A percentile compares a stretch with the other conserved stretches of the same genome.
Conservation (phyloP, 345 rosid genomes). For the Euphorbia peplus region DNA sequence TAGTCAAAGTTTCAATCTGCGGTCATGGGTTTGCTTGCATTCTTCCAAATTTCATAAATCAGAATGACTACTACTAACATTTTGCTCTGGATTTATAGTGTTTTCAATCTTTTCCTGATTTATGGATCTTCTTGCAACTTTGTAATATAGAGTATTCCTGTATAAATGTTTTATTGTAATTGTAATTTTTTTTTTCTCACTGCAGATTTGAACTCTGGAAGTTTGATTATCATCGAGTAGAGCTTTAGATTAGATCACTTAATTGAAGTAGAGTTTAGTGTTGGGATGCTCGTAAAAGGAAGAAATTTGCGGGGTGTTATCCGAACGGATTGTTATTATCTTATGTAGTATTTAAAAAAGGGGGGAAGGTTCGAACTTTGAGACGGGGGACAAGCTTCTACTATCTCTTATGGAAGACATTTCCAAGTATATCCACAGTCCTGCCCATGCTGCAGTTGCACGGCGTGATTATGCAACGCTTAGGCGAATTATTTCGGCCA, state of each 20-base stretch:
- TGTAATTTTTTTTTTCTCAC: slow-evolving; percentile 3
- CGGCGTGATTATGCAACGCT: slow-evolving; percentile 70
- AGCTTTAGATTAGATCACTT: slow-evolving; percentile 22
- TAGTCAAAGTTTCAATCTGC: too few relatives aligned
- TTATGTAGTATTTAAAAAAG: slow-evolving; percentile 21
- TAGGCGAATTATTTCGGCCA: slow-evolving; percentile 47
- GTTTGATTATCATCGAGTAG: slow-evolving; percentile 28
- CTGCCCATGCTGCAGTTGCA: slow-evolving; percentile 82
- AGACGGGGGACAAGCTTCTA: neutral
- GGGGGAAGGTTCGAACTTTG: slow-evolving; percentile 29
- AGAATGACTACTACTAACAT: too few relatives aligned
- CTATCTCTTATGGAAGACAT: slow-evolving; percentile 91
- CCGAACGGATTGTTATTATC: slow-evolving; percentile 12
- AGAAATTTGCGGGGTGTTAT: slow-evolving; percentile 14
- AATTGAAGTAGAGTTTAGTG: slow-evolving; percentile 18
- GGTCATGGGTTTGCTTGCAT: too few relatives aligned
- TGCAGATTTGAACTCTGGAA: slow-evolving; percentile 40
- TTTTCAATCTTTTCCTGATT: too few relatives aligned
- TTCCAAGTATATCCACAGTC: slow-evolving; percentile 74
- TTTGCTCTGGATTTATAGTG: too few relatives aligned
- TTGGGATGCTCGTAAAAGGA: slow-evolving; percentile 12
- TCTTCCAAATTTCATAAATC: too few relatives aligned
- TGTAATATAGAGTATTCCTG: too few relatives aligned
- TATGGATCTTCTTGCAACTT: too few relatives aligned
- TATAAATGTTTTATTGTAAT: too few relatives aligned